A percentile compares a stretch with the other conserved stretches of the same genome.
Conservation (phyloP, 2,329 filamentous ascomycete species). For the Scleromitrula shiraiana region DNA sequence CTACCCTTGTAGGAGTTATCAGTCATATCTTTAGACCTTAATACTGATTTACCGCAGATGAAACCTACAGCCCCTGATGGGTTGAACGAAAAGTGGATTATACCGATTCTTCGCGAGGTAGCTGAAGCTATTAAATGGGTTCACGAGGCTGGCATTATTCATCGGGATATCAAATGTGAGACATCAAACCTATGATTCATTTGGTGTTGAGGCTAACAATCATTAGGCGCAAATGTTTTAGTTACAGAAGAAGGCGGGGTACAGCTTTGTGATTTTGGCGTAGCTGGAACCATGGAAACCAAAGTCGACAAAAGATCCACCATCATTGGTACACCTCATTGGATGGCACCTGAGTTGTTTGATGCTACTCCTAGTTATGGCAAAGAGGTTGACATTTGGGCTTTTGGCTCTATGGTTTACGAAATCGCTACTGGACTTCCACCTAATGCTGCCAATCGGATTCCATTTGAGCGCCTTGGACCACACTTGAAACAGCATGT, state of each 20-base stretch:
- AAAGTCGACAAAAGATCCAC: slow-evolving; percentile 71
- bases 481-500: slow-evolving; percentile 51
- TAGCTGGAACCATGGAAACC: slow-evolving; percentile 69
- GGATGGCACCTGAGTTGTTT: slow-evolving; percentile 79
- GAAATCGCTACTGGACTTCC: slow-evolving; percentile 75
- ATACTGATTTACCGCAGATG: slow-evolving; percentile 37
- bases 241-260: slow-evolving; percentile 69
- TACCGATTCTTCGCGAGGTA: slow-evolving; percentile 58
- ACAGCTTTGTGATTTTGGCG: slow-evolving; percentile 79
- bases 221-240: slow-evolving; percentile 57
- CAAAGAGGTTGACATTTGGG: slow-evolving; percentile 75
- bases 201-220: neutral
- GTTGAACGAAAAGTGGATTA: slow-evolving; percentile 63
- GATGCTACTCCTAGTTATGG: slow-evolving; percentile 57
- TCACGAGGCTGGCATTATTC: slow-evolving; percentile 60
- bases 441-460: slow-evolving; percentile 55
- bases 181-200: neutral
- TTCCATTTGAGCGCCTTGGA: slow-evolving; percentile 39
- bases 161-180: slow-evolving; percentile 60
- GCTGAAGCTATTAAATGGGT: slow-evolving; percentile 61
- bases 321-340: slow-evolving; percentile 75
- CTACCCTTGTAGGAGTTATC: slow-evolving; percentile 51
- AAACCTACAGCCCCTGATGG: slow-evolving; percentile 57
- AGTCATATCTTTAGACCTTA: neutral
- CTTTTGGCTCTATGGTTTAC: slow-evolving; percentile 71